Conservation (phyloP, 2,329 filamentous ascomycete genomes). For the Exophiala sideris region DNA sequence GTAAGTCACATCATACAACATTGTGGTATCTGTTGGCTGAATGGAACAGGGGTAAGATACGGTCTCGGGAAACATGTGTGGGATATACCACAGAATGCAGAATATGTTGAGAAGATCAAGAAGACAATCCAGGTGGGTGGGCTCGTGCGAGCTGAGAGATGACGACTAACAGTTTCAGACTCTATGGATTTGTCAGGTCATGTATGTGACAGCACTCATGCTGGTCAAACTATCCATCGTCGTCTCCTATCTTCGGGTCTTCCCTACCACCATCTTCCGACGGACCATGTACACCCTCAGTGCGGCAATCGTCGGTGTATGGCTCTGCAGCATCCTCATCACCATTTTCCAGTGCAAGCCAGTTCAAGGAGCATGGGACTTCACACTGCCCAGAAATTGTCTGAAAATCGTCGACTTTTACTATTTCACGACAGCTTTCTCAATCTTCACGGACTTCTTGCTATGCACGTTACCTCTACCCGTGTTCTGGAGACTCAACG, state of each 20-base stretch:
- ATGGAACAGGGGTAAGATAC: conserved; percentile 21
- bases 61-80: conserved; percentile 34
- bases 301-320: conserved; percentile 21
- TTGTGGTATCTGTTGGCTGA: not conserved
- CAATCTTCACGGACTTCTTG: conserved; percentile 59
- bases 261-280: conserved; percentile 26
- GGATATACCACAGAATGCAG: conserved; percentile 27
- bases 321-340: conserved; percentile 40
- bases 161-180: conserved; percentile 28
- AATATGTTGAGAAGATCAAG: conserved; percentile 21
- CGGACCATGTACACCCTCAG: conserved; percentile 22
- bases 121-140: conserved; percentile 27
- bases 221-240: conserved; percentile 36
- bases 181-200: conserved; percentile 49
- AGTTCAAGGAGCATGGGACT: conserved; percentile 41
- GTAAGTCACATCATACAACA: conserved; percentile 4
- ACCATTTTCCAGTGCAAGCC: conserved; percentile 47
- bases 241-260: conserved; percentile 34
- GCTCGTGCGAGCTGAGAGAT: not conserved
- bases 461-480: conserved; percentile 52
- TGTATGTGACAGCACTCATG: conserved; percentile 43
- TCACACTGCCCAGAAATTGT: conserved; percentile 38
- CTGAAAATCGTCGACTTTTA: conserved; percentile 51
- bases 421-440: conserved; percentile 56
- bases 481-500: conserved; percentile 45